Conservation (phyloP, 2,329 filamentous ascomycete genomes). For the Celoporthe dispersa region DNA sequence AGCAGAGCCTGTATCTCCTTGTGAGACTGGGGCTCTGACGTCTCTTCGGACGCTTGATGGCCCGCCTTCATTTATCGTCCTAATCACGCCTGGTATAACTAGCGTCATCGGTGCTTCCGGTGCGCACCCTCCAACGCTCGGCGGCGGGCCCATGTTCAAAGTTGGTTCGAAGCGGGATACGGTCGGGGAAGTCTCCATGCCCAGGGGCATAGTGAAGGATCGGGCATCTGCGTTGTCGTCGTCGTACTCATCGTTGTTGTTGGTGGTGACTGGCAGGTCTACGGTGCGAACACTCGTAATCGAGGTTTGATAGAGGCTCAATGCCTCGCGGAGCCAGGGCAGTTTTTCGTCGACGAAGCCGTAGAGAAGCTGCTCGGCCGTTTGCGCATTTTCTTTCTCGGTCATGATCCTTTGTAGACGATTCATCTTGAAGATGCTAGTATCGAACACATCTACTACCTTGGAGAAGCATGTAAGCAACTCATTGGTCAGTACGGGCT, state of each 20-base stretch:
- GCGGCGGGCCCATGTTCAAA: neutral
- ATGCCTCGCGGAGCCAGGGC: neutral
- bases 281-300: neutral
- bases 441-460: neutral
- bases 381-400: neutral
- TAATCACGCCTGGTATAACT: neutral
- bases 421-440: too few species aligned
- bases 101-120: constrained; percentile 4
- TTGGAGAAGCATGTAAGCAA: neutral
- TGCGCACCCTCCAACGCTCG: neutral
- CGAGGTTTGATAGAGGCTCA: neutral
- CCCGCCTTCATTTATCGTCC: neutral
- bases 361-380: neutral
- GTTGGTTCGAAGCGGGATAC: neutral
- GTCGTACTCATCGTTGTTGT: neutral
- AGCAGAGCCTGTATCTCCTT: neutral
- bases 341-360: neutral
- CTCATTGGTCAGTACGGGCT: neutral
- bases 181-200: neutral
- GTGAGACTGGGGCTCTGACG: too few species aligned
- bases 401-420: neutral
- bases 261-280: neutral
- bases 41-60: neutral
- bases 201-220: neutral
- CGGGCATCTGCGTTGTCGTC: neutral